phyloP scores from a whole-genome alignment of 2,329 filamentous ascomycete genomes.

The Ascochyta lentis region DNA sequence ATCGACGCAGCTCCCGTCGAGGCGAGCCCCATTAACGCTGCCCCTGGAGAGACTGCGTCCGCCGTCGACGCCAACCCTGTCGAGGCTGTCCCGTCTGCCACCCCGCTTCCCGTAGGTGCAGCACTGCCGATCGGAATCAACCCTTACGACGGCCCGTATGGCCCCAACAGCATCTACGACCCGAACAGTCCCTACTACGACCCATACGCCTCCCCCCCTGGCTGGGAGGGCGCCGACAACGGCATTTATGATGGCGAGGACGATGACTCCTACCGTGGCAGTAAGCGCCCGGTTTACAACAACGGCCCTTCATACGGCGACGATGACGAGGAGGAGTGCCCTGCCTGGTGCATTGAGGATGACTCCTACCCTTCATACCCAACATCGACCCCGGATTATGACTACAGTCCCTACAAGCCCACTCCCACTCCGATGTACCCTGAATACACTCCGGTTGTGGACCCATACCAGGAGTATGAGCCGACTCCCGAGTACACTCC shows the following conservation, averaged over 20 bases:
- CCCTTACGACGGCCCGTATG: neutral
- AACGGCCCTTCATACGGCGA: neutral
- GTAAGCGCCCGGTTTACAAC: neutral
- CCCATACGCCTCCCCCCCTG: constrained; percentile 8
- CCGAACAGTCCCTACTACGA: constrained; percentile 12
- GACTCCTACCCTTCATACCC: constrained; percentile 5
- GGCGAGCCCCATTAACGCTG: neutral
- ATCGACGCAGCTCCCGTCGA: neutral
- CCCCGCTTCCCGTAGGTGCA: neutral
- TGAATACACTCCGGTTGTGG: neutral
- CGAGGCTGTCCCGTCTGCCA: neutral
- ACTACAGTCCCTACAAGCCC: constrained; percentile 12
- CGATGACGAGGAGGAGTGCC: constrained; percentile 22
- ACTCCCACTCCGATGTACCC: constrained; percentile 1
- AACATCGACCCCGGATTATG: constrained; percentile 1
- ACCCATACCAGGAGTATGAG: constrained; percentile 8
- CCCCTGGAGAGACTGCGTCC: neutral
- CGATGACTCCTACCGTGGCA: neutral
- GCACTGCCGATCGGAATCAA: constrained; percentile 4
- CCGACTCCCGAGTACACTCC: constrained; percentile 1
- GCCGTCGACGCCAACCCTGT: neutral
- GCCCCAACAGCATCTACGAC: constrained; percentile 8
- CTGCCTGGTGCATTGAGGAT: constrained; percentile 18
- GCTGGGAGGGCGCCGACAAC: constrained; percentile 19
- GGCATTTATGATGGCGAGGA: constrained; percentile 22